Conservation (phyloP, 2,329 filamentous ascomycete species). For the Simplicillium sp. region DNA sequence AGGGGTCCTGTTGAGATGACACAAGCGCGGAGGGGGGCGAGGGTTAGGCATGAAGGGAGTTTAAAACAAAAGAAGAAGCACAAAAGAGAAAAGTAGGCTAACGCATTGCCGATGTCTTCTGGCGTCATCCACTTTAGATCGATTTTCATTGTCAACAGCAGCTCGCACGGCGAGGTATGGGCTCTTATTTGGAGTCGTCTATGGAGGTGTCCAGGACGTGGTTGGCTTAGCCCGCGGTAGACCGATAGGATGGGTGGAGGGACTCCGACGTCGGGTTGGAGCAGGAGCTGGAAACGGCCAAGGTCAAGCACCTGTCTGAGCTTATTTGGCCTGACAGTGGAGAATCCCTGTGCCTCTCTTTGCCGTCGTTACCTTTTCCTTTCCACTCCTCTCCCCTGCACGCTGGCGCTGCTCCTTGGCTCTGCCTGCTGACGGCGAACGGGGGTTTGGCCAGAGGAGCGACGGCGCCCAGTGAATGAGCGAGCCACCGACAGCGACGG, state of each 20-base stretch:
- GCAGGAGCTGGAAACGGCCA: background rate
- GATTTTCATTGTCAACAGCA: conserved; percentile 67
- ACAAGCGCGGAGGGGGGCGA: background rate
- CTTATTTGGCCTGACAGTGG: too few species aligned
- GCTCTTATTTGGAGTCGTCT: conserved; percentile 67
- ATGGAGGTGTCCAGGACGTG: conserved; percentile 72
- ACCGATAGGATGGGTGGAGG: conserved; percentile 66
- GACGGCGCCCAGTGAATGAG: too few species aligned
- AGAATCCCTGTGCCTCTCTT: too few species aligned
- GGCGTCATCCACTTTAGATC: conserved; percentile 40
- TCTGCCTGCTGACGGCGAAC: too few species aligned
- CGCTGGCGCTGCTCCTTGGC: too few species aligned
- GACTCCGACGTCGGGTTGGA: conserved; percentile 37
- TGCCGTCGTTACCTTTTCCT: too few species aligned
- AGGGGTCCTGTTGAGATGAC: background rate
- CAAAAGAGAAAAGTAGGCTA: background rate
- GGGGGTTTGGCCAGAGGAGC: too few species aligned
- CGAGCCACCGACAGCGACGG: too few species aligned
- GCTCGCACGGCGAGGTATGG: conserved; percentile 74
- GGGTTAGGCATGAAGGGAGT: too few species aligned
- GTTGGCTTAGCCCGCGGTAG: conserved; percentile 61
- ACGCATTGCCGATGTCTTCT: background rate
- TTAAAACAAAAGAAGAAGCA: too few species aligned
- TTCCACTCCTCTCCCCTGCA: too few species aligned
- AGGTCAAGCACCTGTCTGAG: too few species aligned